Conservation (phyloP, 177 flowering plant species). For the Tripterygium wilfordii region DNA sequence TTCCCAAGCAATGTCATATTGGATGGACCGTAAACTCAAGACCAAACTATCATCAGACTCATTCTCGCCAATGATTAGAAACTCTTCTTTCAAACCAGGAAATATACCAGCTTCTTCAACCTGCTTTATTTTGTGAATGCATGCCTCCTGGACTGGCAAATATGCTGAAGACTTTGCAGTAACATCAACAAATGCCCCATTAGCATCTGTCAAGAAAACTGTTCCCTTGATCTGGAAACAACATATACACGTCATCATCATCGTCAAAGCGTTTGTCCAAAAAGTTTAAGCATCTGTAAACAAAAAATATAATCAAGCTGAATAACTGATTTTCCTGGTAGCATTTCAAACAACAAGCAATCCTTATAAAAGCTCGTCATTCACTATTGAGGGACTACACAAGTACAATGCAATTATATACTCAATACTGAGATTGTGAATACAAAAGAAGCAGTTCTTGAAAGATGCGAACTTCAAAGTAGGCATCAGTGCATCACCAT, state of each 20-base stretch:
- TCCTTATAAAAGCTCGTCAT: too few species aligned
- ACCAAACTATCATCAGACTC: conserved; percentile 79
- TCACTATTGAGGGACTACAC: too few species aligned
- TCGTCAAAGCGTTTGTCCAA: neutral
- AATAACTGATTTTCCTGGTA: too few species aligned
- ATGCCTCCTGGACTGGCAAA: conserved; percentile 76
- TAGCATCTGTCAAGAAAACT: conserved; percentile 52
- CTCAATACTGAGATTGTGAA: too few species aligned
- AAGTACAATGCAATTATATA: too few species aligned
- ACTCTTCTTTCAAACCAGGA: conserved; percentile 77
- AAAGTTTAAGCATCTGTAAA: too few species aligned
- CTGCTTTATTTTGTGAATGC: conserved; percentile 59
- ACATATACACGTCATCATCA: neutral
- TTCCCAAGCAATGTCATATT: conserved; percentile 90
- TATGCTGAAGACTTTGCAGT: conserved; percentile 86
- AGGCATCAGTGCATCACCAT: too few species aligned
- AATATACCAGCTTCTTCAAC: conserved; percentile 80
- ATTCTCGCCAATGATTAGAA: conserved; percentile 73
- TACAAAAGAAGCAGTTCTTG: too few species aligned
- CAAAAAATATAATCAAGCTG: too few species aligned
- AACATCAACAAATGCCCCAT: conserved; percentile 83
- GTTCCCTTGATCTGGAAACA: conserved; percentile 91
- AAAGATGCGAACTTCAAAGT: too few species aligned
- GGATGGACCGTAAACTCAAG: conserved; percentile 64
- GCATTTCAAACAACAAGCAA: too few species aligned